Evolutionary conservation across 2,329 filamentous ascomycete species (phyloP).

Genomic region (Dactylellina haptotyla): DNA sequence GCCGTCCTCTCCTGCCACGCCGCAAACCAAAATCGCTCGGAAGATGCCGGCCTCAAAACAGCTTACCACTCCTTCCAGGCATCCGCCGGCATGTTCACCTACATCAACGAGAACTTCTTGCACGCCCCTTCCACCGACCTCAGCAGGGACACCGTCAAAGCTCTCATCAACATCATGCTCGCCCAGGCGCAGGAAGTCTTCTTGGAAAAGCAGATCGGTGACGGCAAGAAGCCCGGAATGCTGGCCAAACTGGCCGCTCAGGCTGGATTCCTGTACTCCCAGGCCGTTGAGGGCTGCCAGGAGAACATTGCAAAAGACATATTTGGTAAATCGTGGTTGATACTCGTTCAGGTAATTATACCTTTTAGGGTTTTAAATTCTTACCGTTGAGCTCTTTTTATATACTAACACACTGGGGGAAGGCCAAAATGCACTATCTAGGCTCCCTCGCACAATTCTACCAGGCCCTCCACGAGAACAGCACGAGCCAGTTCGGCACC

Average conservation of each 20-base stretch:
- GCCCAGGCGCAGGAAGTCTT: slow-evolving; percentile 98
- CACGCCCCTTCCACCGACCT: slow-evolving; percentile 97
- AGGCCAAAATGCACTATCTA: slow-evolving; percentile 83
- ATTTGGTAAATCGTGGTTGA: slow-evolving; percentile 93
- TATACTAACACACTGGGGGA: background rate
- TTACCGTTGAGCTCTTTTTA: slow-evolving; percentile 1
- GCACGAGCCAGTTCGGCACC: slow-evolving; percentile 84
- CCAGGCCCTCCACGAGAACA: slow-evolving; percentile 89
- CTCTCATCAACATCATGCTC: slow-evolving; percentile 88
- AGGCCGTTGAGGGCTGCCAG: slow-evolving; percentile 88
- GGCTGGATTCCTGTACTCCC: slow-evolving; percentile 84
- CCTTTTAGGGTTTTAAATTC: background rate
- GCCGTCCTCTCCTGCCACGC: slow-evolving; percentile 96
- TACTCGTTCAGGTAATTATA: slow-evolving; percentile 79
- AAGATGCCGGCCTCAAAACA: slow-evolving; percentile 92
- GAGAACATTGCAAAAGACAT: slow-evolving; percentile 90
- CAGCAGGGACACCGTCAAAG: slow-evolving; percentile 94
- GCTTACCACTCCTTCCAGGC: slow-evolving; percentile 99
- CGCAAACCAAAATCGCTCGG: slow-evolving; percentile 87
- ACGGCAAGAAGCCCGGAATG: slow-evolving; percentile 90
- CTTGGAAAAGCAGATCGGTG: slow-evolving; percentile 91
- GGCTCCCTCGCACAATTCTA: slow-evolving; percentile 90
- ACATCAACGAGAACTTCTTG: slow-evolving; percentile 99
- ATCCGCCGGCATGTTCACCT: slow-evolving; percentile 98
- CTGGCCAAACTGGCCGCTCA: slow-evolving; percentile 94